Percentiles rank a stretch among this genome's conserved stretches.
Conservation (phyloP, 805 yeast species). For the Spathaspora boniae region DNA sequence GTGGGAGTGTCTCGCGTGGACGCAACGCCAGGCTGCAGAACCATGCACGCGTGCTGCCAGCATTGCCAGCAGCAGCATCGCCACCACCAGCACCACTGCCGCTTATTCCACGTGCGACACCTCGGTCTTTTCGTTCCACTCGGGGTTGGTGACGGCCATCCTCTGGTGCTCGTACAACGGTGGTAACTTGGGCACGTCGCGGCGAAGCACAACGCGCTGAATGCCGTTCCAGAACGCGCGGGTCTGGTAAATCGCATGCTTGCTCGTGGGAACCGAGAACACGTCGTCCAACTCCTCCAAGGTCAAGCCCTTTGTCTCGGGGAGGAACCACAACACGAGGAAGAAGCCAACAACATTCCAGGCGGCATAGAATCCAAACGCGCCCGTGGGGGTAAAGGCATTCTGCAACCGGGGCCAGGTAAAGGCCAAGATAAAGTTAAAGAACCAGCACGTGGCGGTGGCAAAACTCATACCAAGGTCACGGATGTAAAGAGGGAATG, state of each 20-base stretch:
- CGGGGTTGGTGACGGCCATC: constrained; percentile 55
- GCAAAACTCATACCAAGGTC: constrained; percentile 80
- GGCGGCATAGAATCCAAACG: constrained; percentile 85
- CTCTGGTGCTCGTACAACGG: constrained; percentile 57
- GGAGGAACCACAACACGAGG: constrained; percentile 65
- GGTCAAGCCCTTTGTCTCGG: constrained; percentile 65
- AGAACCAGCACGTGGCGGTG: constrained; percentile 72
- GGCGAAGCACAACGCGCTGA: constrained; percentile 44
- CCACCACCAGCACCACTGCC: too few relatives aligned
- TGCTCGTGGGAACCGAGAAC: constrained; percentile 55
- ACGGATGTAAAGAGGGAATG: constrained; percentile 70
- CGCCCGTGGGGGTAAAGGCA: constrained; percentile 75
- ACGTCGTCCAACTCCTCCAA: constrained; percentile 76
- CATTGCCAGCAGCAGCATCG: too few relatives aligned
- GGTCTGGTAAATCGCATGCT: constrained; percentile 48
- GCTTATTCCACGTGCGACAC: constrained; percentile 48
- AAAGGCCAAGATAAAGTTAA: constrained; percentile 64
- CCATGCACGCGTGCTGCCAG: too few relatives aligned
- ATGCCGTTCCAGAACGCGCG: constrained; percentile 35
- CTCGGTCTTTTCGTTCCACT: constrained; percentile 61
- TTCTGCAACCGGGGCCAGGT: constrained; percentile 73
- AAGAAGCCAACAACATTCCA: constrained; percentile 74
- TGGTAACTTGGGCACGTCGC: constrained; percentile 44
- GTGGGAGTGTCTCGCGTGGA: too few relatives aligned
- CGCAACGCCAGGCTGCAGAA: too few relatives aligned